These are phyloP conservation scores for Cercophora sp. DNA, from an alignment of 495 filamentous ascomycete species.

Conservation along the genomic window DNA sequence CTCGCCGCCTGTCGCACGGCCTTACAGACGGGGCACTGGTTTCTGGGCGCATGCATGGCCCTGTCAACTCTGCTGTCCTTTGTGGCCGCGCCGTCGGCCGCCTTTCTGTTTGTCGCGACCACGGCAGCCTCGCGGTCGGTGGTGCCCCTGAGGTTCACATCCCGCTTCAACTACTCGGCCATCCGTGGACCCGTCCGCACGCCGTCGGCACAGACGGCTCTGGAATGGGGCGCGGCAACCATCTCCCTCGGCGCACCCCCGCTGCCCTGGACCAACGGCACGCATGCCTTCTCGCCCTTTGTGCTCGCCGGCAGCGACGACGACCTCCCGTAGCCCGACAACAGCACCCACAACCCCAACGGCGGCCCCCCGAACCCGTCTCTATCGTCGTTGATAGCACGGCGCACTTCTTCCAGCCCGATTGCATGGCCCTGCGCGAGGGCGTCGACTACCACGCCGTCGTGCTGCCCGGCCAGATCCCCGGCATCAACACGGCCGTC, in stretches of 20 bases:
- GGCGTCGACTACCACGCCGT: slow-evolving; percentile 3
- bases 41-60: slow-evolving; percentile 1
- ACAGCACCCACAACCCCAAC: not conserved
- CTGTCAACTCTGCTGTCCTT: not conserved
- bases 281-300: not conserved
- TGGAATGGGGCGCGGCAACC: slow-evolving; percentile 1
- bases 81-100: not conserved
- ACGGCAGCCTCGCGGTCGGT: not conserved
- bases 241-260: not conserved
- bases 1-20: not conserved
- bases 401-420: not conserved
- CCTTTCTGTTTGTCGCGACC: not conserved
- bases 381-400: slow-evolving; percentile 1
- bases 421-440: slow-evolving; percentile 4
- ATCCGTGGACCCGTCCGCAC: not conserved
- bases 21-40: not conserved
- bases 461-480: not conserved
- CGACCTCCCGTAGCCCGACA: not conserved
- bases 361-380: not conserved
- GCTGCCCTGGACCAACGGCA: slow-evolving; percentile 2
- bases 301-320: not conserved
- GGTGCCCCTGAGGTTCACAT: not conserved
- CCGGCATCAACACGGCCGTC: not conserved
- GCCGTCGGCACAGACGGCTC: not conserved
- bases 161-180: slow-evolving; percentile 1